phyloP scores from a whole-genome alignment of 2,329 filamentous ascomycete genomes.

The Sphaerostilbella broomeana region DNA sequence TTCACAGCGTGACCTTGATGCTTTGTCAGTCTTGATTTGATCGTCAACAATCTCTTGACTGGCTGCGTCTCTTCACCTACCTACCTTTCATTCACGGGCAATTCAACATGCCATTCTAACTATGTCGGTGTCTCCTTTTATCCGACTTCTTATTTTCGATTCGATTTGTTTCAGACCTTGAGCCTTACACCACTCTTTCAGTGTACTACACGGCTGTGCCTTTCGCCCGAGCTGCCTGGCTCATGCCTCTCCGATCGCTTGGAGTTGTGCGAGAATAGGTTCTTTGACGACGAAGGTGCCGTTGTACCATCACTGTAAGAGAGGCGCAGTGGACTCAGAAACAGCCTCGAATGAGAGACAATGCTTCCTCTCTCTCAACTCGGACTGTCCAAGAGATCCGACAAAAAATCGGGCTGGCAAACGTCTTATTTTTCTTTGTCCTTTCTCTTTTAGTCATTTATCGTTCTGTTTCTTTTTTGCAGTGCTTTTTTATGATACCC shows the following conservation, averaged over 20 bases:
- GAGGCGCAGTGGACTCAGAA: slow-evolving; percentile 12
- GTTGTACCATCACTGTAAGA: slow-evolving; percentile 37
- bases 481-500: slow-evolving; percentile 31
- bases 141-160: slow-evolving; percentile 1
- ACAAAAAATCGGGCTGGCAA: too few relatives aligned
- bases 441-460: slow-evolving; percentile 10
- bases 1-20: background rate
- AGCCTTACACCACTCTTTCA: slow-evolving; percentile 8
- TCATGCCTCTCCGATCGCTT: background rate
- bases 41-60: slow-evolving; percentile 25
- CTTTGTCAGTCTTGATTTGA: slow-evolving; percentile 10
- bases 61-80: background rate
- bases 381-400: slow-evolving; percentile 10
- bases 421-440: too few relatives aligned
- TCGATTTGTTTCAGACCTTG: slow-evolving; percentile 10
- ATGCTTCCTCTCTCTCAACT: slow-evolving; percentile 48
- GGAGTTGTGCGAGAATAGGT: background rate
- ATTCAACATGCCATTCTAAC: slow-evolving; percentile 31
- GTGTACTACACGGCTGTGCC: background rate
- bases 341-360: slow-evolving; percentile 34
- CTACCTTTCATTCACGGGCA: slow-evolving; percentile 20
- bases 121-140: background rate
- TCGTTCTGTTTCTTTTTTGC: slow-evolving; percentile 8
- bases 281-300: slow-evolving; percentile 39
- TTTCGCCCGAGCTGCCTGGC: background rate